Conservation (phyloP, 257 asterid species). For the Scutellaria baicalensis region DNA sequence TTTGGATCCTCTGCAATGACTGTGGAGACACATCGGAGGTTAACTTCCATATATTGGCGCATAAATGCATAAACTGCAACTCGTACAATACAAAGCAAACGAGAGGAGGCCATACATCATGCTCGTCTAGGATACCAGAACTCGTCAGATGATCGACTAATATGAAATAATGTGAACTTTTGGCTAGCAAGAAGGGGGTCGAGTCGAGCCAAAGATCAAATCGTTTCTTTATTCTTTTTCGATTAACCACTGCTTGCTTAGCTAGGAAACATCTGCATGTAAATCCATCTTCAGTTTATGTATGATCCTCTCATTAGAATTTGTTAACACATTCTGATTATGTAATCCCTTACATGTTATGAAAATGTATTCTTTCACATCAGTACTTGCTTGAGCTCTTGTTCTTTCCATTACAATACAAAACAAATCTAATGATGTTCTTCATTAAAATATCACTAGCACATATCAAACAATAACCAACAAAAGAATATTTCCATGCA, state of each 20-base stretch:
- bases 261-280: not conserved
- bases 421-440: not conserved
- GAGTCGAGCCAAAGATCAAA: not conserved
- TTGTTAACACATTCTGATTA: not conserved
- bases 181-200: not conserved
- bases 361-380: not conserved
- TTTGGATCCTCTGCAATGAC: conserved; percentile 79
- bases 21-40: conserved; percentile 59
- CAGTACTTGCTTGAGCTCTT: not conserved
- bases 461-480: not conserved
- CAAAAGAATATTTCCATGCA: not conserved
- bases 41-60: conserved; percentile 43
- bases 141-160: conserved; percentile 14
- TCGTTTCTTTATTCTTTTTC: conserved; percentile 17
- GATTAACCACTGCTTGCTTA: not conserved
- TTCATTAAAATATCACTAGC: not conserved
- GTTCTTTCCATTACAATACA: not conserved
- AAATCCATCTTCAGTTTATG: not conserved
- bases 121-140: conserved; percentile 24
- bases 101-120: conserved; percentile 36
- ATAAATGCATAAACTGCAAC: conserved; percentile 51
- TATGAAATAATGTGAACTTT: not conserved
- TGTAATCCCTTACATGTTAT: not conserved
- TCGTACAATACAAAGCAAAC: conserved; percentile 67
- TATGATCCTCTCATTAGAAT: not conserved